Conservation (phyloP, 768 basidiomycete species). For the Naganishia vishniacii region DNA sequence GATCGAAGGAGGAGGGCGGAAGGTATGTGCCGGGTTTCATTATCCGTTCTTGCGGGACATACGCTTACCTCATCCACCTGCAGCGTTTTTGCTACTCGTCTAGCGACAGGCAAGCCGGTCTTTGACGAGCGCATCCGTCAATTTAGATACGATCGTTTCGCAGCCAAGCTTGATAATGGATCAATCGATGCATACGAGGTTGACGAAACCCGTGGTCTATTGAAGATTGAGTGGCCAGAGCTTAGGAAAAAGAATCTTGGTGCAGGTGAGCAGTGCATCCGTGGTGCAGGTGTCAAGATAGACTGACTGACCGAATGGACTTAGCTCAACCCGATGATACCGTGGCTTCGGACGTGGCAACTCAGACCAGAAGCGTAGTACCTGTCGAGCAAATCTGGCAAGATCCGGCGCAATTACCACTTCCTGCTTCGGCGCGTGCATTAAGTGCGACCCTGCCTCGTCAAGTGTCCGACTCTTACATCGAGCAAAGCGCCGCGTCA, state of each 20-base stretch:
- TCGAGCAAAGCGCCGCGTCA: constrained; percentile 23
- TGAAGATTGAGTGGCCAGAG: constrained; percentile 37
- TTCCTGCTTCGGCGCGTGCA: constrained; percentile 27
- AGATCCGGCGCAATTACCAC: constrained; percentile 12
- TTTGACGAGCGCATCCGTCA: constrained; percentile 34
- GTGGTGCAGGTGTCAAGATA: no score
- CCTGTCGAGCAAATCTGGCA: constrained; percentile 20
- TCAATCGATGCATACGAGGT: constrained; percentile 19
- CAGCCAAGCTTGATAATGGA: constrained; percentile 35
- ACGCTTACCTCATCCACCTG: background rate
- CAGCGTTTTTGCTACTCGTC: constrained; percentile 38
- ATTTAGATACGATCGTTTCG: constrained; percentile 37
- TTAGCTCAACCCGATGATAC: constrained; percentile 25
- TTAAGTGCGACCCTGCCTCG: constrained; percentile 19
- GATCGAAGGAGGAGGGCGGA: constrained; percentile 10
- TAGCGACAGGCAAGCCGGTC: constrained; percentile 35
- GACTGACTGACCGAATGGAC: no score
- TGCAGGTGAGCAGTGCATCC: constrained; percentile 1
- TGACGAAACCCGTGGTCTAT: constrained; percentile 28
- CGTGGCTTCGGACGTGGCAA: background rate
- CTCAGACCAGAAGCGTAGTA: constrained; percentile 2
- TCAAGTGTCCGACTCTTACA: constrained; percentile 30
- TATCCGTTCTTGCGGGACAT: background rate
- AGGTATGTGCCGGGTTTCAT: background rate
- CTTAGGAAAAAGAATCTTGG: constrained; percentile 20